Evolutionary conservation across 164 flowering plant species (phyloP).

Genomic region (Magnolia kwangsiensis): DNA sequence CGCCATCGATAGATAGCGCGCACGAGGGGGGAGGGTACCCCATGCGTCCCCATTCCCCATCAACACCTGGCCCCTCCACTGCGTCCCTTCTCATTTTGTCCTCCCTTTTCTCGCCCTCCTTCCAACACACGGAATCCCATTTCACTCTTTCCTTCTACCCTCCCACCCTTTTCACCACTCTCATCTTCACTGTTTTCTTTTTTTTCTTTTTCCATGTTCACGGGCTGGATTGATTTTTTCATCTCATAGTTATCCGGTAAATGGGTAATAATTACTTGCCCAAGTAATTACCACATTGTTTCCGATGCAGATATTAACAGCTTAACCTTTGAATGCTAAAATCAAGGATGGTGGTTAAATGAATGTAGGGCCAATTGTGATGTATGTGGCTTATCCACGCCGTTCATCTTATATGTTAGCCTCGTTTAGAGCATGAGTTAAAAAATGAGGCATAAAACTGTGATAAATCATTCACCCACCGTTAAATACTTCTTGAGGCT

Average conservation of each 20-base stretch:
- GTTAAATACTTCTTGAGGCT: too few species aligned
- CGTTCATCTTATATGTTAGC: too few species aligned
- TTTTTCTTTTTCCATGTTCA: background rate
- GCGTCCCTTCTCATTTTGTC: background rate
- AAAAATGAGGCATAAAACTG: too few species aligned
- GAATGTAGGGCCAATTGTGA: too few species aligned
- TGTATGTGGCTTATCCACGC: too few species aligned
- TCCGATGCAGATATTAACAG: too few species aligned
- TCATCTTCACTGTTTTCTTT: background rate
- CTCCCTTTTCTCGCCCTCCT: background rate
- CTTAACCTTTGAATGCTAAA: too few species aligned
- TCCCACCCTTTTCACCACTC: background rate
- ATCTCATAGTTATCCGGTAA: background rate
- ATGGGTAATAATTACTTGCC: too few species aligned
- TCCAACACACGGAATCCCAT: background rate
- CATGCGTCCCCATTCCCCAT: constrained; percentile 28
- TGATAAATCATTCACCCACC: too few species aligned
- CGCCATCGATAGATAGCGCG: constrained; percentile 52
- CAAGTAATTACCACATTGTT: too few species aligned
- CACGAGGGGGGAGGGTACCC: constrained; percentile 37
- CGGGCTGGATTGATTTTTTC: background rate
- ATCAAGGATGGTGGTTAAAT: too few species aligned
- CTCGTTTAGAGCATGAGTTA: too few species aligned
- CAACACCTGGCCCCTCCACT: constrained; percentile 18
- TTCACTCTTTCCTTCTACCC: background rate